Evolutionary conservation across 2,329 filamentous ascomycete genomes (phyloP), one percentile per base, ranked within the genome.

Genomic region (Phaeosphaeria sp.): DNA sequence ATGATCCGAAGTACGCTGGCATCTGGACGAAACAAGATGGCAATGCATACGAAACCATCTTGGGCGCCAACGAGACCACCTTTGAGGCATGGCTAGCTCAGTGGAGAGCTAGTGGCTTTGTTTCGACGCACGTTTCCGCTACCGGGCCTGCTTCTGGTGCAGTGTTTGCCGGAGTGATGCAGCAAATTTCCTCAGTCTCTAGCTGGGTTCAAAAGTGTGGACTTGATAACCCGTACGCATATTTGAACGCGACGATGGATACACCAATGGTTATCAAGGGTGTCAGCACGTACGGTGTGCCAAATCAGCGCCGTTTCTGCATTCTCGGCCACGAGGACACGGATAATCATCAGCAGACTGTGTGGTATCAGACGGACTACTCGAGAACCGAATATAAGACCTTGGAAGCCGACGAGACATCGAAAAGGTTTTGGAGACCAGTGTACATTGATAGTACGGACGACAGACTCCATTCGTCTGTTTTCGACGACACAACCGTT

Each of bases 401-500:
- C 4, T 7, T 57, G 13, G 49, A 56, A 33, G 51, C 49, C 9
- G 43, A 27, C 8, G 64, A 69, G 48, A 64, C 53, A 18, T 60
- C 59, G n/a, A 68, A 68, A 40, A 60, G 57, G 39, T 67, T 55
- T 45, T 71, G 66, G 66, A 60, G 68, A 44, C 66, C 66, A 1
- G 57, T 56, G 5, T 67, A 49, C 21, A 40, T 69, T n/a, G 62
- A 67, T 13, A 50, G 54, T 18, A 48, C 62, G 3, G 59, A 63
- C 18, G 66, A 68, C 42, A 39, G 55, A 15, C 18, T 64, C 27
- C 33, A 65, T 33, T 56, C 66, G 5, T 45, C 63, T 4, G 52
- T 71, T 2, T 71, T 67, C 46, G 60, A 64, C 9, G 66, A 69
- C 24, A 65, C 65, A 5, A 65, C 45, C 40, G 63, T 69, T 45